Conservation (phyloP, 2,329 filamentous ascomycete species). For the Dothistroma septosporum region DNA sequence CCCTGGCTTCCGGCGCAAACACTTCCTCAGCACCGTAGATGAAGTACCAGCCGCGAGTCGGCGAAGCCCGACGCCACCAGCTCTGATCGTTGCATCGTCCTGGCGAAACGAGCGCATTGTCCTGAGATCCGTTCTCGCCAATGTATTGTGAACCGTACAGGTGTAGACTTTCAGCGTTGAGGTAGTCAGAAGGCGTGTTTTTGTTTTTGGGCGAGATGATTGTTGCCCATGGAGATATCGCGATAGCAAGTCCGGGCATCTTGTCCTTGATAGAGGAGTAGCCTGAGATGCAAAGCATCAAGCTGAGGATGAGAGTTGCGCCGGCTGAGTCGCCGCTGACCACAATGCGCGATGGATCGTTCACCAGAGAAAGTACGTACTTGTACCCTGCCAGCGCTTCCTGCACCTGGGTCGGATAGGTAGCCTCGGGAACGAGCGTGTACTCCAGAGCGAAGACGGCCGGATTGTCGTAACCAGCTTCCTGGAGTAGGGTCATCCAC, state of each 20-base stretch:
- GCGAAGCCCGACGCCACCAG: slow-evolving; percentile 65
- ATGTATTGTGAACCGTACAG: slow-evolving; percentile 68
- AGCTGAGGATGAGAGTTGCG: slow-evolving; percentile 66
- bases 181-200: slow-evolving; percentile 70
- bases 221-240: slow-evolving; percentile 79
- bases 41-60: slow-evolving; percentile 63
- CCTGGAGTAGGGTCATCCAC: slow-evolving; percentile 63
- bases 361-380: slow-evolving; percentile 59
- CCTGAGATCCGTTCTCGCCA: slow-evolving; percentile 46
- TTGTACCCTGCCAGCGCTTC: slow-evolving; percentile 68
- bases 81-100: slow-evolving; percentile 62
- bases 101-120: slow-evolving; percentile 63
- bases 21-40: slow-evolving; percentile 75
- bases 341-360: slow-evolving; percentile 60
- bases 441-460: slow-evolving; percentile 78
- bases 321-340: slow-evolving; percentile 78
- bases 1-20: slow-evolving; percentile 65
- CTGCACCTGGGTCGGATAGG: slow-evolving; percentile 68
- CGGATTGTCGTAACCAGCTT: slow-evolving; percentile 66
- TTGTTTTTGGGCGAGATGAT: slow-evolving; percentile 64
- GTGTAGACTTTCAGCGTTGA: slow-evolving; percentile 63
- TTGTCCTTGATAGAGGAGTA: slow-evolving; percentile 42
- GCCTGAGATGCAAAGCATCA: slow-evolving; percentile 64
- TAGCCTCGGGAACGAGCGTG: slow-evolving; percentile 69
- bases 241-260: slow-evolving; percentile 58